Percentiles rank a stretch among this genome's conserved stretches.
phyloP scores from a whole-genome alignment of 2,329 filamentous ascomycete genomes.

The Thelonectria olida region DNA sequence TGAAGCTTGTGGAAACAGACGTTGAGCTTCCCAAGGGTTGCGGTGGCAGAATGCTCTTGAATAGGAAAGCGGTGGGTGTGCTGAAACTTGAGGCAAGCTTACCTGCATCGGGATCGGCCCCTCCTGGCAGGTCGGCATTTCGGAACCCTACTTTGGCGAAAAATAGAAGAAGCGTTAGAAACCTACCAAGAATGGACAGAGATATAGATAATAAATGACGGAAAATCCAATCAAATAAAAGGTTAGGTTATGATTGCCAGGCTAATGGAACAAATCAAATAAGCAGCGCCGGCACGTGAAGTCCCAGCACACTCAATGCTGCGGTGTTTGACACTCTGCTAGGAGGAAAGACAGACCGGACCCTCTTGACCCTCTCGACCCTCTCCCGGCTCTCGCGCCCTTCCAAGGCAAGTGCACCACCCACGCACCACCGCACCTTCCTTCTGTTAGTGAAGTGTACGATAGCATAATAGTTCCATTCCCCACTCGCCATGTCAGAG shows the following conservation, averaged over 20 bases:
- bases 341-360: no score
- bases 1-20: slow-evolving; percentile 24
- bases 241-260: no score
- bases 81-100: neutral
- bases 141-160: neutral
- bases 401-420: neutral
- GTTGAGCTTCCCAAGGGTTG: neutral
- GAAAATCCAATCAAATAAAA: no score
- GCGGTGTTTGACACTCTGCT: no score
- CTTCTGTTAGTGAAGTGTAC: slow-evolving; percentile 18
- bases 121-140: neutral
- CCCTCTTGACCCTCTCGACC: neutral
- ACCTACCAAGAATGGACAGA: no score
- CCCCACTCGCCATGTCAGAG: slow-evolving; percentile 32
- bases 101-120: neutral
- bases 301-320: no score
- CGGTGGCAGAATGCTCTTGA: slow-evolving; percentile 21
- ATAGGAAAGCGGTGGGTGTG: slow-evolving; percentile 33
- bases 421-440: neutral
- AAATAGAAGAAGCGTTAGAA: neutral
- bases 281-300: no score
- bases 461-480: slow-evolving; percentile 33
- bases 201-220: no score
- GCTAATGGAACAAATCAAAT: no score
- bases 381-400: neutral